Evolutionary conservation across 805 yeast genomes (phyloP), one percentile per base, ranked within the genome.

Genomic region (Ascoidea asiatica): DNA sequence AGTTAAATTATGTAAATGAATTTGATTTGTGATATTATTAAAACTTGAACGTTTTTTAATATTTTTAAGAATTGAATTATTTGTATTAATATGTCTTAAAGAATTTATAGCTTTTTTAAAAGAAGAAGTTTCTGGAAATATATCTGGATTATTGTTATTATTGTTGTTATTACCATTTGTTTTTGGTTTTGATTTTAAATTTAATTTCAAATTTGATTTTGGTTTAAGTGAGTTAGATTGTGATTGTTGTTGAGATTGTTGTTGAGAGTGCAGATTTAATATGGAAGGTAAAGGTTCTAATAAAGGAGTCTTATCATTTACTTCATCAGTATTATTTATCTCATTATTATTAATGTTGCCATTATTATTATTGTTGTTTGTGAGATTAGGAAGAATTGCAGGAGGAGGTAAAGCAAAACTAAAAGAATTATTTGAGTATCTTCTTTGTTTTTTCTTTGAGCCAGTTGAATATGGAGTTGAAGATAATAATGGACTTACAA

Each of bases 361-460:
- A 15, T 29, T 29, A 15, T 29, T 29, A 15, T 29, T 11, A 15
- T 15, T 29, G n/a, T n/a, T n/a, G n/a, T n/a, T n/a, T n/a, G n/a
- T n/a, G n/a, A n/a, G n/a, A n/a, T n/a, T n/a, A n/a, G 45, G 19
- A 37, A 40, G 40, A 37, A 39, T n/a, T 36, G 49, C 38, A 35
- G 44, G 35, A 11, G 35, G 35, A 15, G 35, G 35, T 29, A 38
- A 37, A 43, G 33, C 43, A 11, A 29, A 39, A 41, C 19, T 21
- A 35, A 7, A 19, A 35, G 41, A 33, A 40, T 38, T 40, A 39
- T 21, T 40, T 38, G 38, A 22, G 18, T 49, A 33, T 37, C 36
- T 29, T 39, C 40, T n/a, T 36, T 18, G 46, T 39, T 54, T 41
- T 19, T 55, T 44, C 7, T 58, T 59, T 3, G 59, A 55, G 23